Base-by-base conservation (phyloP, 2,329 filamentous ascomycete species). In the Gremmenia infestans region DNA sequence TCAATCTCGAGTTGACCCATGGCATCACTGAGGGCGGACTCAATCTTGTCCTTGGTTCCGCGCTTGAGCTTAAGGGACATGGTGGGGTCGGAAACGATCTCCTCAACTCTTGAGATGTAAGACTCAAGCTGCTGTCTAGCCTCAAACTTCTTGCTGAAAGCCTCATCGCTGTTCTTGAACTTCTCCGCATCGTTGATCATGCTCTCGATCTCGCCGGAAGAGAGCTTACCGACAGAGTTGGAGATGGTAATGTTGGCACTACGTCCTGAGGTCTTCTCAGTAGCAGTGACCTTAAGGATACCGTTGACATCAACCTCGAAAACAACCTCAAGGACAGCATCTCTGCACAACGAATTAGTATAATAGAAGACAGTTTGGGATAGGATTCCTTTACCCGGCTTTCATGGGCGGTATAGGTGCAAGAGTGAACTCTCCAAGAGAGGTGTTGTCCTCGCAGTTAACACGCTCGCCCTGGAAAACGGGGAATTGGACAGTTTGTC, bases 241-340 rank as follows among this genome's bases (percentile, higher is more conserved):
- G 90, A 91, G 78, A 99, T 99, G 74, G 94, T 99, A 76, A 99
- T 99, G 86, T 99, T 99, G 78, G 94, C 94, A 72, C 83, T 94
- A 75, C 94, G 92, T 71, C 94, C 94, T 36, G 94, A 96, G 68
- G 91, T 93, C 87, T 99, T 99, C 85, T 99, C 94, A 48, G 93
- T 97, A 66, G 94, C 94, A 62, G 93, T 97, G 71, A 97, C 94
- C 87, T 99, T 99, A 66, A 99, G 87, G 75, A 97, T 96, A 87
- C 94, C 94, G 82, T 99, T 99, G 83, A 97, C 94, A 68, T 99
- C 94, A 72, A 99, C 94, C 81, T 99, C 94, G 78, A 99, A 97
- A 75, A 97, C 91, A 68, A 93, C 89, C 80, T 99, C 94, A 47
- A 99, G 88, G 65, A 96, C 92, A 67, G 94, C 89, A 74, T 99